phyloP scores from a whole-genome alignment of 768 basidiomycete species.

The Phylloporus sp. region DNA sequence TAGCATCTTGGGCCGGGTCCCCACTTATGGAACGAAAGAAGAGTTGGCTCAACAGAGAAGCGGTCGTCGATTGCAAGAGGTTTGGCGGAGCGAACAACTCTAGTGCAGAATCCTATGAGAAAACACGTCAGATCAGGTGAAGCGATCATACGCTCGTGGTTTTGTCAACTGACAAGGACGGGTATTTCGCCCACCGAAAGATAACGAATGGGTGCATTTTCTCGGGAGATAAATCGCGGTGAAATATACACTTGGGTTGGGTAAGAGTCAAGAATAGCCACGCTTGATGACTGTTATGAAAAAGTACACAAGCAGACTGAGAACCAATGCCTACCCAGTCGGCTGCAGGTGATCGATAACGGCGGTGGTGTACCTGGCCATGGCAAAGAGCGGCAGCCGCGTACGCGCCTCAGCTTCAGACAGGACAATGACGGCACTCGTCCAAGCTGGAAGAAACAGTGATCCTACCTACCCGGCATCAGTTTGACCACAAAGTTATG shows the following conservation, averaged over 20 bases:
- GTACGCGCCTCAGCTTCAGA: slow-evolving; percentile 45
- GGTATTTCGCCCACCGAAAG: slow-evolving; percentile 31
- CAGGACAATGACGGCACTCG: slow-evolving; percentile 40
- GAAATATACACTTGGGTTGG: slow-evolving; percentile 45
- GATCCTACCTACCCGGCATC: slow-evolving; percentile 41
- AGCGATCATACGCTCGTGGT: background rate
- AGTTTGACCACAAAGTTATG: background rate
- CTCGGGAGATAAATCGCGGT: slow-evolving; percentile 27
- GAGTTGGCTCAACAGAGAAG: slow-evolving; percentile 40
- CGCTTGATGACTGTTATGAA: slow-evolving; percentile 27
- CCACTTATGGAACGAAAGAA: slow-evolving; percentile 11
- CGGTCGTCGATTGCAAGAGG: slow-evolving; percentile 49
- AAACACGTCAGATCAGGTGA: background rate
- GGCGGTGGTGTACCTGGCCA: slow-evolving; percentile 43
- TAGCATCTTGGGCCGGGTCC: background rate
- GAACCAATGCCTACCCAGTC: slow-evolving; percentile 34
- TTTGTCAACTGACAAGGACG: slow-evolving; percentile 6
- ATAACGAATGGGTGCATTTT: slow-evolving; percentile 50
- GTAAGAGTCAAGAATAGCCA: slow-evolving; percentile 52
- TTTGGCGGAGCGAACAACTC: slow-evolving; percentile 51
- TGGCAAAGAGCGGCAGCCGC: slow-evolving; percentile 45
- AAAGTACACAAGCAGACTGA: background rate
- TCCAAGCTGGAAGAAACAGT: slow-evolving; percentile 48
- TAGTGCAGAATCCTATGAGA: slow-evolving; percentile 30
- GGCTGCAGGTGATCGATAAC: slow-evolving; percentile 44